These are phyloP conservation scores for Paramecium octaurelia DNA, from an alignment of 73 alveolate genomes.

Conservation along the genomic window DNA sequence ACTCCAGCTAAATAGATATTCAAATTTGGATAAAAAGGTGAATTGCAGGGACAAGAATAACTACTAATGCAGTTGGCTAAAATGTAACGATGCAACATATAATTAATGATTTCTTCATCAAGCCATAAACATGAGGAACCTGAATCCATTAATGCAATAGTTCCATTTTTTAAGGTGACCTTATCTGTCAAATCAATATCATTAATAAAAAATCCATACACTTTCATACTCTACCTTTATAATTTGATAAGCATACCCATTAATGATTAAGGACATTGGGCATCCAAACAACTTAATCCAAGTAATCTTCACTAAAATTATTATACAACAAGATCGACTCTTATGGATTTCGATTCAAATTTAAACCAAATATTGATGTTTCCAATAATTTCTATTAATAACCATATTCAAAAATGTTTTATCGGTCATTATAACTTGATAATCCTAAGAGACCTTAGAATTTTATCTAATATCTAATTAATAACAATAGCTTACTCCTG, in stretches of 20 bases:
- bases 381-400: background rate
- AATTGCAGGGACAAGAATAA: background rate
- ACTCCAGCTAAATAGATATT: background rate
- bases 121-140: background rate
- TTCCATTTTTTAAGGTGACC: background rate
- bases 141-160: background rate
- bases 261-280: background rate
- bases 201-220: background rate
- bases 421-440: background rate
- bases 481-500: background rate
- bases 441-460: background rate
- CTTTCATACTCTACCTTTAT: background rate
- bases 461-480: background rate
- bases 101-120: background rate
- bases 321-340: background rate
- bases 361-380: background rate
- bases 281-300: background rate
- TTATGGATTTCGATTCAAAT: background rate
- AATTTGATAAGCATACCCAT: background rate
- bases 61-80: background rate
- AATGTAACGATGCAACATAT: background rate
- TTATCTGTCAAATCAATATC: background rate
- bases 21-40: background rate
- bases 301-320: background rate
- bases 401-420: background rate